Evolutionary conservation across 176 grass and related monocot genomes (phyloP), one percentile per base, ranked within the genome.

Genomic region (Lolium rigidum): DNA sequence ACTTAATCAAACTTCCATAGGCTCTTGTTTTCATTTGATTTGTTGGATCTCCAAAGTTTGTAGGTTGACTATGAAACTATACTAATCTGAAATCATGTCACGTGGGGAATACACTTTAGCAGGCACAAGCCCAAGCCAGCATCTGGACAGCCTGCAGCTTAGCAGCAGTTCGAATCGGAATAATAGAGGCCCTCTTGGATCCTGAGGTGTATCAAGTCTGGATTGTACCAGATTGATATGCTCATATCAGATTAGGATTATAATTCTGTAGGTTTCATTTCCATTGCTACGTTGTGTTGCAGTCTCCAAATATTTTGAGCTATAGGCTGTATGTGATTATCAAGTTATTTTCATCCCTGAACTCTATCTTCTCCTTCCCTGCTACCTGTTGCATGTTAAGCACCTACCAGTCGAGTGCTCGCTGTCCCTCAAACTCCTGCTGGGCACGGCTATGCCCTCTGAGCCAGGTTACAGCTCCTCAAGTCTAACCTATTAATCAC

Each of bases 11-110:
- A 75, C 41, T 75, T 37, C 38, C 43, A 35, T 35, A 48, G 9
- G 55, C 39, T 21, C 41, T 59, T 50, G n/a, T 84, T 59, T 64
- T 15, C 17, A 50, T 84, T 84, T 71, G 8, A 26, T 74, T 56
- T 47, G 10, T 31, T n/a, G 3, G 22, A 37, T 14, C 21, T 35
- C 3, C 12, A 37, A 54, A 41, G 4, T 83, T 57, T 38, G 31
- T n/a, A 6, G 1, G 63, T 39, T 70, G 18, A 54, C 47, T 82
- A 10, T 64, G 43, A 20, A 48, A 66, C 9, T 80, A 17, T 80
- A 31, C 59, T 47, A 61, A 43, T 63, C 2, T 47, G 16, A 31
- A 80, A 80, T 47, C 18, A n/a, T 70, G 17, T 44, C 37, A 70
- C 1, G 4, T 70, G 67, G 67, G 17, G 31, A 68, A 10, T 69